Base-by-base conservation (phyloP, 2,329 filamentous ascomycete genomes). In the Trichophyton verrucosum region DNA sequence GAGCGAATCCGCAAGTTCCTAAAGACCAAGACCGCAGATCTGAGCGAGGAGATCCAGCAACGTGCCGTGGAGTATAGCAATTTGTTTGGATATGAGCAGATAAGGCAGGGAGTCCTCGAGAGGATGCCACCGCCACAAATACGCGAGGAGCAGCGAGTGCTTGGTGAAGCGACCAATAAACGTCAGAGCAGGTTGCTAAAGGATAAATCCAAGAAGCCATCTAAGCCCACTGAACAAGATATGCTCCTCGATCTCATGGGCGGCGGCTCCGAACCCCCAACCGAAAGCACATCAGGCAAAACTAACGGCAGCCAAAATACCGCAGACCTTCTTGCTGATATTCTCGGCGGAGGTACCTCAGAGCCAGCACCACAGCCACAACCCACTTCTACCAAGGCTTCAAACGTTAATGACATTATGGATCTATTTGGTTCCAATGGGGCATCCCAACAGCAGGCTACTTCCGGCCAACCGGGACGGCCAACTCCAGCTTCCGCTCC, bases 111-210 rank as follows among this genome's bases (percentile, higher is more conserved):
- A 61, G 94, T 99, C 2, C 78, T 99, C 9, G 94, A 99, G 76
- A 95, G 94, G 73, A 99, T 99, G 95, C 94, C 94, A 6, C 84
- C 94, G 1, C 94, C 94, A 7, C 92, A 97, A 73, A 97, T 99
- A 69, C 90, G 92, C 66, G 94, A 99, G 72, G 90, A 95, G 72
- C 92, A 94, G 60, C 82, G 92, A 63, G 91, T 96, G 2, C 80
- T 99, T 17, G 91, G 91, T 49, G 88, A 92, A 68, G 86, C 90
- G 0, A 83, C 86, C 68, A 80, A 81, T 65, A 86, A 83, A 72
- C 85, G 86, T 69, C 78, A 78, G 67, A 76, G 83, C 57, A 81
- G 84, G 62, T 71, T 81, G n/a, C 71, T 80, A 58, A 89, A 88
- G 71, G 84, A 90, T 67, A 89, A 86, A 72, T 84, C 86, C 62